These are phyloP conservation scores for Entomortierella beljakovae DNA, from an alignment of 192 early-diverging fungal genomes.

Conservation along the genomic window DNA sequence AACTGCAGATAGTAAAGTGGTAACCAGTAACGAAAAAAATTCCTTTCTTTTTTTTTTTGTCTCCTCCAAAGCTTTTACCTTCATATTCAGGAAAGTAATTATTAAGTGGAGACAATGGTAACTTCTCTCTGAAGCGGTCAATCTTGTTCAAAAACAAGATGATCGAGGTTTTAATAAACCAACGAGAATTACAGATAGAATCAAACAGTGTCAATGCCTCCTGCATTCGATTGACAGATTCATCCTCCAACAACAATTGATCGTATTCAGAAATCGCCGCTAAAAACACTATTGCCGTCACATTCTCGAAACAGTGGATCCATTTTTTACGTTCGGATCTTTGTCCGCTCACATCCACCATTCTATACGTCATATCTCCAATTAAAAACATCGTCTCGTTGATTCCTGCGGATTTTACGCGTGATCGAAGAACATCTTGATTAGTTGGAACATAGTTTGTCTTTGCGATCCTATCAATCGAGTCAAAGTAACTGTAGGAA, in stretches of 20 bases:
- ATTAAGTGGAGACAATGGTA: constrained; percentile 82
- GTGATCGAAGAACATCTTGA: constrained; percentile 96
- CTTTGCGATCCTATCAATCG: constrained; percentile 86
- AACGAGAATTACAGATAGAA: constrained; percentile 96
- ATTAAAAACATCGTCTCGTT: constrained; percentile 94
- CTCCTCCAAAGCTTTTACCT: constrained; percentile 11
- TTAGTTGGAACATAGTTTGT: constrained; percentile 90
- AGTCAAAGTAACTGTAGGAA: constrained; percentile 92
- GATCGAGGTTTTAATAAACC: constrained; percentile 97
- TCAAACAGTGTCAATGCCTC: constrained; percentile 97
- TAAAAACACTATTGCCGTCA: constrained; percentile 94
- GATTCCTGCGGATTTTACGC: constrained; percentile 97
- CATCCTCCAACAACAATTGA: constrained; percentile 95
- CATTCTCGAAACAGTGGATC: constrained; percentile 99
- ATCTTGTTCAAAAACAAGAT: constrained; percentile 99
- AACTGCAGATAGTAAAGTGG: background rate
- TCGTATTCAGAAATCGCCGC: constrained; percentile 97
- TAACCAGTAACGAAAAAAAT: background rate
- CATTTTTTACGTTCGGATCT: constrained; percentile 98
- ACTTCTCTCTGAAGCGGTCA: constrained; percentile 94
- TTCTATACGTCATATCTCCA: constrained; percentile 91
- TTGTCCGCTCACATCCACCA: constrained; percentile 99
- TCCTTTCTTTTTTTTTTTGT: constrained; percentile 1
- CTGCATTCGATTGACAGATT: constrained; percentile 96
- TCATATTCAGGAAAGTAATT: constrained; percentile 93